Conservation (phyloP, 768 basidiomycete species). For the Podaxis rugospora region DNA sequence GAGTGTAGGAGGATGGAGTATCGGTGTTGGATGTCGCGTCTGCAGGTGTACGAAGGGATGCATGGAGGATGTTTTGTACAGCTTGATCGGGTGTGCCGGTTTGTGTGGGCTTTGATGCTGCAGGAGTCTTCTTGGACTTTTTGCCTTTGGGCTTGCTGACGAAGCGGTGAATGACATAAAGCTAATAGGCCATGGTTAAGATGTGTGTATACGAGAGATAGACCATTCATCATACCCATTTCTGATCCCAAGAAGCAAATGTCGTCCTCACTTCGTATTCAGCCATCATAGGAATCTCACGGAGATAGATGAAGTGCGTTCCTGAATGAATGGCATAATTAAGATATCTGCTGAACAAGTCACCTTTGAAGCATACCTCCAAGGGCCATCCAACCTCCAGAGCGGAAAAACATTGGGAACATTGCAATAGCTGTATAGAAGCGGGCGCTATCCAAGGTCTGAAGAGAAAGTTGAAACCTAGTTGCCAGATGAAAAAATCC, state of each 20-base stretch:
- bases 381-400: constrained; percentile 60
- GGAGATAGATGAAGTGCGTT: constrained; percentile 64
- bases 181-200: constrained; percentile 25
- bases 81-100: constrained; percentile 1
- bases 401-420: constrained; percentile 55
- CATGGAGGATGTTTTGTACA: constrained; percentile 16
- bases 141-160: constrained; percentile 49
- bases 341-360: not conserved
- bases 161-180: constrained; percentile 61
- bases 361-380: constrained; percentile 32
- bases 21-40: constrained; percentile 22
- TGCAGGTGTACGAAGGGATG: constrained; percentile 33
- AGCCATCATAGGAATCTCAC: constrained; percentile 63
- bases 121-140: constrained; percentile 14
- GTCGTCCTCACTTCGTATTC: constrained; percentile 57
- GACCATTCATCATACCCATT: constrained; percentile 55
- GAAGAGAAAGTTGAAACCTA: not conserved
- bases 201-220: not conserved
- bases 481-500: not conserved
- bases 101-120: constrained; percentile 12
- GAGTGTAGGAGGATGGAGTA: constrained; percentile 17
- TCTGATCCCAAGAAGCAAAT: constrained; percentile 66
- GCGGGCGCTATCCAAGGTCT: constrained; percentile 44
- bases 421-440: constrained; percentile 42
- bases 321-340: constrained; percentile 27